Base-by-base conservation (phyloP, 352 stramenopile genomes). In the Globisporangium radiosum region DNA sequence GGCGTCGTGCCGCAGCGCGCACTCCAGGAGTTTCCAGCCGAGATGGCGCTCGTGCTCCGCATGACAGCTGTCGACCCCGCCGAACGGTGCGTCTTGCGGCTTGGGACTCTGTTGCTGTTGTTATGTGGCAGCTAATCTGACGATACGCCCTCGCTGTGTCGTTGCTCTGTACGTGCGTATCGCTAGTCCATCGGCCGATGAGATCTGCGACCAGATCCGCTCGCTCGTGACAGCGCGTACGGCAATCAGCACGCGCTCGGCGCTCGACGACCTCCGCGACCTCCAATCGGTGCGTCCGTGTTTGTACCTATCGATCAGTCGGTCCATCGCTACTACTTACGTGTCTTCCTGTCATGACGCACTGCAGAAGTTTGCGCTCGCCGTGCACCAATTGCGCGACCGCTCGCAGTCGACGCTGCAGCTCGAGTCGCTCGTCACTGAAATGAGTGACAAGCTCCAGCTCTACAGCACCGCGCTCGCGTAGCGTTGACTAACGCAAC, bases 41-140 rank as follows among this genome's bases (percentile, higher is more conserved):
- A 94, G 55, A 90, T 90, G 76, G 69, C 74, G 7, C 59, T 94
- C 11, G 81, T 94, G 33, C 62, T 88, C 17, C 74, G 75, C 40
- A 94, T 94, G 84, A 92, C 80, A 2, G 76, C 84, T 13, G 71
- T 87, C 25, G 80, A 94, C 36, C 84, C 84, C 7, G 66, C 64
- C 4, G 84, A 94, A 57, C 72, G 83, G 53, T 69, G 52, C 58
- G 58, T 48, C 19, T 33, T 19, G 17, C 17, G 17, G 17, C 17
- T 19, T 19, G 17, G 17, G 17, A 19, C 17, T 19, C 17, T 19
- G 17, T 19, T 19, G 17, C 19, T 44, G 38, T 55, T 19, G 4
- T 7, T 51, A 39, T 40, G 7, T 6, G 13, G 38, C 13, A 40
- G 19, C 8, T 19, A 44, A n/a, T 53, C 2, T 45, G 25, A 3